phyloP scores from a whole-genome alignment of 169 alveolate genomes.

The Plasmodium falciparum region DNA sequence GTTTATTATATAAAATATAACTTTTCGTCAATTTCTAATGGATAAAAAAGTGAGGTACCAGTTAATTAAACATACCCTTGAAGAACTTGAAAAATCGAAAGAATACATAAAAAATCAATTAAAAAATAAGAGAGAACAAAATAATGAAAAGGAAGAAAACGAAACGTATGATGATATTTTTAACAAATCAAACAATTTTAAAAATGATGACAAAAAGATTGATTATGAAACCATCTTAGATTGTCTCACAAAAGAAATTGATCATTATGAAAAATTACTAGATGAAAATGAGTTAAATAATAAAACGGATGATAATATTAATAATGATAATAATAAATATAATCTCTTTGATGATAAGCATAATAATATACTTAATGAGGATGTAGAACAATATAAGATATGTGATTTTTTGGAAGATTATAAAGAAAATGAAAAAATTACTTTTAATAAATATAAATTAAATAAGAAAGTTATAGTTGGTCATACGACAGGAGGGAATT shows the following conservation, averaged over 20 bases:
- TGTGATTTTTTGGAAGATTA: constrained; percentile 35
- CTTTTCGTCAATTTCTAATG: constrained; percentile 4
- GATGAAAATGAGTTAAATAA: not conserved
- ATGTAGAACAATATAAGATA: not conserved
- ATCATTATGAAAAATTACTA: constrained; percentile 9
- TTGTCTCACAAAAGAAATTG: constrained; percentile 9
- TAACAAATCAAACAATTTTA: too few relatives aligned
- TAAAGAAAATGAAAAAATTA: constrained; percentile 3
- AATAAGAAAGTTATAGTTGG: constrained; percentile 51
- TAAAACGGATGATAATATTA: not conserved
- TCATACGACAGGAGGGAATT: constrained; percentile 55
- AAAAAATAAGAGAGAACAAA: not conserved
- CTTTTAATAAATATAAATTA: constrained; percentile 7
- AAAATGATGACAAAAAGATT: too few relatives aligned
- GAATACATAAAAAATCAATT: constrained; percentile 1
- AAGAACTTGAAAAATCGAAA: constrained; percentile 49
- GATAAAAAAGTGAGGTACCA: not conserved
- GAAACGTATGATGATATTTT: not conserved
- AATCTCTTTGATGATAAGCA: not conserved
- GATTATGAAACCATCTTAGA: constrained; percentile 11
- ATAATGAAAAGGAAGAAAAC: constrained; percentile 13
- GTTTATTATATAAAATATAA: too few relatives aligned
- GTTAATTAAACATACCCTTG: constrained; percentile 9
- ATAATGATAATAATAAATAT: not conserved
- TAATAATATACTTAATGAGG: too few relatives aligned